Percentiles rank a stretch among this genome's conserved stretches.
phyloP scores from a whole-genome alignment of 2,329 filamentous ascomycete species.

The Fusarium fracticaudum region DNA sequence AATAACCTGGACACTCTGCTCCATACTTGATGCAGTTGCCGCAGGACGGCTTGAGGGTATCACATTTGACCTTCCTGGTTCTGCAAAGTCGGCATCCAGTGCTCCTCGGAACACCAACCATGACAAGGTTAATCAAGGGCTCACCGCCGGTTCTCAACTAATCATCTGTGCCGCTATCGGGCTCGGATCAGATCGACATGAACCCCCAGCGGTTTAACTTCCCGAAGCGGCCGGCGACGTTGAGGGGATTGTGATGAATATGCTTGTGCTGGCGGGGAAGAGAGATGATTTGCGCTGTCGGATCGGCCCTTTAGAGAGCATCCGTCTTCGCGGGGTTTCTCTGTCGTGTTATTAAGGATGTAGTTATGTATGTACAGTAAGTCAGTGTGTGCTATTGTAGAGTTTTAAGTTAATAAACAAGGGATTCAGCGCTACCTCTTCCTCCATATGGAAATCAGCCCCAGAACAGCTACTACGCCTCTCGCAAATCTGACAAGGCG shows the following conservation, averaged over 20 bases:
- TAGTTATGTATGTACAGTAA: not conserved
- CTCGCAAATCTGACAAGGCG: slow-evolving; percentile 13
- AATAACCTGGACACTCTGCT: slow-evolving; percentile 52
- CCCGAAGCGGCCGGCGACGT: slow-evolving; percentile 28
- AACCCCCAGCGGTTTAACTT: slow-evolving; percentile 29
- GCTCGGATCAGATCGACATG: slow-evolving; percentile 29
- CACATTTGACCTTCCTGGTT: slow-evolving; percentile 56
- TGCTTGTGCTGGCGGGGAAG: slow-evolving; percentile 12
- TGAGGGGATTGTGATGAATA: slow-evolving; percentile 6
- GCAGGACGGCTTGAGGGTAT: slow-evolving; percentile 54
- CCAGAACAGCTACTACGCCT: not conserved
- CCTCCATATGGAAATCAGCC: not conserved
- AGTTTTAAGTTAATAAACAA: not conserved
- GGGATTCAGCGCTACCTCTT: not conserved
- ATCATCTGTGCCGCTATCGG: slow-evolving; percentile 32
- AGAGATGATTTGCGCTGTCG: slow-evolving; percentile 23
- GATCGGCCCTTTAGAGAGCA: not conserved
- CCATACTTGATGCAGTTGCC: slow-evolving; percentile 53
- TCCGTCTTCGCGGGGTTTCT: not conserved
- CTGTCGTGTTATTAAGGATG: not conserved
- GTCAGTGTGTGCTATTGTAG: not conserved
- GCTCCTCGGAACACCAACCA: slow-evolving; percentile 53
- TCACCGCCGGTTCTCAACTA: slow-evolving; percentile 38
- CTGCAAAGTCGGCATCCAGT: slow-evolving; percentile 53
- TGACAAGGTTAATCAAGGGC: slow-evolving; percentile 24